phyloP scores from a whole-genome alignment of 192 early-diverging fungal genomes.

The Coemansia sp. region DNA sequence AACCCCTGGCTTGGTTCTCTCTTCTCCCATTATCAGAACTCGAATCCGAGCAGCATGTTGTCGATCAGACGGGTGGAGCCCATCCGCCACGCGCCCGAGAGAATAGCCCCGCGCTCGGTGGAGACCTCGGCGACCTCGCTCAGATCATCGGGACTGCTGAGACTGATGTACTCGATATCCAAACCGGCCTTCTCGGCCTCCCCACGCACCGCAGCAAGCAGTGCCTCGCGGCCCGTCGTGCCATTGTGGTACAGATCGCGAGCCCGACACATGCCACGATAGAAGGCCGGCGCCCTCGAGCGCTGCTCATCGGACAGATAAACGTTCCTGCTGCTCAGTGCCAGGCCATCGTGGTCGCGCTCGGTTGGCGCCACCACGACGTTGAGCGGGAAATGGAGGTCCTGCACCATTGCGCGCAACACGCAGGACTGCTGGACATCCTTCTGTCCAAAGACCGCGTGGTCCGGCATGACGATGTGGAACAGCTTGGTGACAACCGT shows the following conservation, averaged over 20 bases:
- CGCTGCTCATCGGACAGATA: conserved; percentile 79
- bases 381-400: conserved; percentile 77
- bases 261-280: conserved; percentile 65
- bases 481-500: conserved; percentile 95
- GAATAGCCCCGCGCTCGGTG: conserved; percentile 64
- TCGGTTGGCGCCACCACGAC: conserved; percentile 74
- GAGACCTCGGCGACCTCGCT: conserved; percentile 58
- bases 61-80: conserved; percentile 93
- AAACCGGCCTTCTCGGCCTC: conserved; percentile 52
- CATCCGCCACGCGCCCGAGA: conserved; percentile 82
- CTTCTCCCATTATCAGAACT: conserved; percentile 18
- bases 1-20: neutral
- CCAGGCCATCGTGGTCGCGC: conserved; percentile 82
- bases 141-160: conserved; percentile 72
- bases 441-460: conserved; percentile 95
- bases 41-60: conserved; percentile 78
- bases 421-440: conserved; percentile 94
- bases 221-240: conserved; percentile 32
- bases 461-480: conserved; percentile 81
- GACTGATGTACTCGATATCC: conserved; percentile 82
- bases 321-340: conserved; percentile 87
- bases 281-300: conserved; percentile 68
- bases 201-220: conserved; percentile 51
- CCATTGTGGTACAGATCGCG: conserved; percentile 46
- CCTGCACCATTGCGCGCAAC: conserved; percentile 74